phyloP scores from a whole-genome alignment of 176 grass and related monocot species.

The Raddia distichophylla region DNA sequence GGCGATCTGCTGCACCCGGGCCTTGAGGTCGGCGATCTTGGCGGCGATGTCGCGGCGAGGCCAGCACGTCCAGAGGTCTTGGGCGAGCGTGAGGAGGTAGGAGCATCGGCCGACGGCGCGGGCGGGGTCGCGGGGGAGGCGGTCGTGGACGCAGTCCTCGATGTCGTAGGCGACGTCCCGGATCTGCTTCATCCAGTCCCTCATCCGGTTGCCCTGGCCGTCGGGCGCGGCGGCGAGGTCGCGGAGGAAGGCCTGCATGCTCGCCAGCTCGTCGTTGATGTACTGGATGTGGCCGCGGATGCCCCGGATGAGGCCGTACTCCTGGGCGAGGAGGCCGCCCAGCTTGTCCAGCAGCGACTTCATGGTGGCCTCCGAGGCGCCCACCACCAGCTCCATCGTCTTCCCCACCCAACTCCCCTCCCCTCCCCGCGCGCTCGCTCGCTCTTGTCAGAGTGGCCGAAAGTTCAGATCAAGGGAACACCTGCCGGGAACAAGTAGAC shows the following conservation, averaged over 20 bases:
- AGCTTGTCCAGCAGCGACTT: background rate
- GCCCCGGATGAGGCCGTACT: background rate
- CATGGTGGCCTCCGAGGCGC: constrained; percentile 2
- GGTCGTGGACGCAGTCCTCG: constrained; percentile 31
- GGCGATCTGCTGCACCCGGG: constrained; percentile 7
- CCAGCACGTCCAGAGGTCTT: constrained; percentile 11
- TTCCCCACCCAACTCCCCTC: too few relatives aligned
- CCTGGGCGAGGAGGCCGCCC: constrained; percentile 12
- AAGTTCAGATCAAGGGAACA: too few relatives aligned
- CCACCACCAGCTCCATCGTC: constrained; percentile 12
- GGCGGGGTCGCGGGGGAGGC: constrained; percentile 7
- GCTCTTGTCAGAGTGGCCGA: too few relatives aligned
- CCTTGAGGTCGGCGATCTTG: constrained; percentile 7
- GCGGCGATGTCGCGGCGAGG: constrained; percentile 16
- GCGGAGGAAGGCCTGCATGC: constrained; percentile 24
- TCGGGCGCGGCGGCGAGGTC: background rate
- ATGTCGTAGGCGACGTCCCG: constrained; percentile 10
- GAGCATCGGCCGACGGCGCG: background rate
- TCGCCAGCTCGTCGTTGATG: background rate
- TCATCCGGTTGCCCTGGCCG: background rate
- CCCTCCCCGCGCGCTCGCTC: constrained; percentile 69
- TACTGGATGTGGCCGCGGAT: background rate
- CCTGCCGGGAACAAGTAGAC: too few relatives aligned
- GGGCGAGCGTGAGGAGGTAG: background rate
- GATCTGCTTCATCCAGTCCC: constrained; percentile 39